phyloP scores from a whole-genome alignment of 352 stramenopile species.

The Phytophthora macrochlamydospora region DNA sequence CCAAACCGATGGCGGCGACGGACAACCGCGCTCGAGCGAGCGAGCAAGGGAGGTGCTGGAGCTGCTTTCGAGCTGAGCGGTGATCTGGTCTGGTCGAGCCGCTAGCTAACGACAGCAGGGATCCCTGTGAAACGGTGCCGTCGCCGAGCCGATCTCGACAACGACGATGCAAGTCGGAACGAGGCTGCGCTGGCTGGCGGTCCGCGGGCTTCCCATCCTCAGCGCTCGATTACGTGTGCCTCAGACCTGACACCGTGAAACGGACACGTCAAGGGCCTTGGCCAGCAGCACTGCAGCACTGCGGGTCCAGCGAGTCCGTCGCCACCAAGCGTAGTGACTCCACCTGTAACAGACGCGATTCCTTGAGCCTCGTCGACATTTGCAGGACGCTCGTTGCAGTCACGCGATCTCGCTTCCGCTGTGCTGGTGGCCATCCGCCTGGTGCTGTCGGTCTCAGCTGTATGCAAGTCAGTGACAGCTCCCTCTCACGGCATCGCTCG shows the following conservation, averaged over 20 bases:
- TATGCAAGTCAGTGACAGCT: slow-evolving; percentile 17
- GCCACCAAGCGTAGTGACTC: too few species aligned
- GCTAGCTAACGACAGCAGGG: slow-evolving; percentile 15
- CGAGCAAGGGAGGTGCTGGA: slow-evolving; percentile 4
- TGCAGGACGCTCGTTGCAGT: neutral
- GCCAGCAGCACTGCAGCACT: neutral
- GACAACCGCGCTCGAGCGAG: too few species aligned
- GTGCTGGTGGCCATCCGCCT: slow-evolving; percentile 2
- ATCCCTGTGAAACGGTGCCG: neutral
- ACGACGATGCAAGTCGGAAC: slow-evolving; percentile 6
- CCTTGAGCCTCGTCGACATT: neutral
- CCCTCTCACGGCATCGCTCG: slow-evolving; percentile 8
- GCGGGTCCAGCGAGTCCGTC: too few species aligned
- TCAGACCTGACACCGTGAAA: neutral
- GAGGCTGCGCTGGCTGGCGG: slow-evolving; percentile 5
- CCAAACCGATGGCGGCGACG: neutral
- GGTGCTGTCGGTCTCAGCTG: slow-evolving; percentile 15
- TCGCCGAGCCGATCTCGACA: neutral
- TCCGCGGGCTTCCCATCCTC: slow-evolving; percentile 1
- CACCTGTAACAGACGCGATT: neutral
- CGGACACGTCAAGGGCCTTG: neutral
- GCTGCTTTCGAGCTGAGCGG: too few species aligned
- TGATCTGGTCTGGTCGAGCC: slow-evolving; percentile 10
- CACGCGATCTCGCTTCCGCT: neutral
- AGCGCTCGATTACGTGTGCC: neutral